Percentiles rank a stretch among this genome's conserved stretches.
Conservation (phyloP, 31 red algal genomes). For the Odonthalia washingtoniensis region DNA sequence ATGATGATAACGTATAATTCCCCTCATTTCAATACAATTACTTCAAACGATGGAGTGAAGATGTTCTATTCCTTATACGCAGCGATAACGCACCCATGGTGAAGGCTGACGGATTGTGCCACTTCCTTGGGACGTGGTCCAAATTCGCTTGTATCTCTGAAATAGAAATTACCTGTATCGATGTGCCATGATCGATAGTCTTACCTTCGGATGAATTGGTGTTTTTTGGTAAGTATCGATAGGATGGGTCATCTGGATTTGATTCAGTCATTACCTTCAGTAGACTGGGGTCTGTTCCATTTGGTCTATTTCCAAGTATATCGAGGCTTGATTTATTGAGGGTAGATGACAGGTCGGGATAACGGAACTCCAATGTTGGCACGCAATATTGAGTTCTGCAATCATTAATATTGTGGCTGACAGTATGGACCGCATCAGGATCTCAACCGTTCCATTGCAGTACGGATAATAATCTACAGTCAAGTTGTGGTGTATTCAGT, state of each 20-base stretch:
- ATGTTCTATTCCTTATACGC: background rate
- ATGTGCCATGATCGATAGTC: background rate
- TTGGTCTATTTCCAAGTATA: slow-evolving; percentile 7
- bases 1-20: too few relatives aligned
- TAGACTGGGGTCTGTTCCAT: background rate
- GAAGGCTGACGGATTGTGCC: background rate
- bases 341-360: slow-evolving; percentile 19
- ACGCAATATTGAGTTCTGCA: slow-evolving; percentile 44
- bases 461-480: slow-evolving; percentile 39
- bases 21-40: too few relatives aligned
- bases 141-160: background rate
- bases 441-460: slow-evolving; percentile 33
- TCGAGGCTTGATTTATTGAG: slow-evolving; percentile 49
- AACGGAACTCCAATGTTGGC: slow-evolving; percentile 39
- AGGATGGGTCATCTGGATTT: background rate
- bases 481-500: slow-evolving; percentile 13
- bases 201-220: background rate
- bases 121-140: background rate
- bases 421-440: slow-evolving; percentile 34
- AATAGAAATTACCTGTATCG: background rate
- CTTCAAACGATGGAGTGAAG: background rate
- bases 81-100: background rate
- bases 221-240: background rate
- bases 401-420: slow-evolving; percentile 10
- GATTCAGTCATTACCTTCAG: slow-evolving; percentile 28